These are phyloP conservation scores for Lichtheimia hyalospora DNA, from an alignment of 371 early-diverging fungal genomes.

Conservation along the genomic window DNA sequence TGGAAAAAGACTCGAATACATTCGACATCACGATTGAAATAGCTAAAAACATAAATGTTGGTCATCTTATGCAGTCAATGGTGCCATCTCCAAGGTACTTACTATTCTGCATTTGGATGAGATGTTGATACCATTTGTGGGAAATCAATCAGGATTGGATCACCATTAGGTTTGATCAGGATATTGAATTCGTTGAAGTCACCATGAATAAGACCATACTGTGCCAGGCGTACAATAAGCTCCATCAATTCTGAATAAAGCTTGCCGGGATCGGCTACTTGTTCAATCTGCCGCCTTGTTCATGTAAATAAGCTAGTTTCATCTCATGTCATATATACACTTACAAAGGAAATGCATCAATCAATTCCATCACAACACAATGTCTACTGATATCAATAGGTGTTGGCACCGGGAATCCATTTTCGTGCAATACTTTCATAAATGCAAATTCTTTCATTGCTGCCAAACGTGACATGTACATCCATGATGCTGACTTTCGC, in stretches of 20 bases:
- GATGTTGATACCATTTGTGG: constrained; percentile 99
- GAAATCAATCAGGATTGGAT: constrained; percentile 97
- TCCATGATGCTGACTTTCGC: constrained; percentile 94
- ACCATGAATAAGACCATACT: constrained; percentile 98
- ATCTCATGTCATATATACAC: neutral
- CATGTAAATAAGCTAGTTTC: neutral
- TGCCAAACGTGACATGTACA: constrained; percentile 96
- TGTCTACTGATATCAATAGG: constrained; percentile 96
- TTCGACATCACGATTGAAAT: constrained; percentile 98
- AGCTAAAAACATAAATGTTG: constrained; percentile 35
- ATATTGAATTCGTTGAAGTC: constrained; percentile 99
- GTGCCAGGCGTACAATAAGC: constrained; percentile 93
- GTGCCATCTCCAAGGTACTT: constrained; percentile 12
- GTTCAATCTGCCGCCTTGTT: constrained; percentile 76
- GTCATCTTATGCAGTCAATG: neutral
- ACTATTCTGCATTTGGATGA: constrained; percentile 93
- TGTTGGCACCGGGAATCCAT: constrained; percentile 95
- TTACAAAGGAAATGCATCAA: constrained; percentile 93
- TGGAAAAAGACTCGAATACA: constrained; percentile 96
- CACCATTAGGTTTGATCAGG: constrained; percentile 83
- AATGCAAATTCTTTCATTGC: constrained; percentile 98
- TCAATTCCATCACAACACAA: constrained; percentile 96
- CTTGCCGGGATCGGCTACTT: constrained; percentile 85
- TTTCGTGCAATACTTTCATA: constrained; percentile 89
- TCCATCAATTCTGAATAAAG: constrained; percentile 94